phyloP scores from a whole-genome alignment of 2,329 filamentous ascomycete species.

The Curvularia sp. region DNA sequence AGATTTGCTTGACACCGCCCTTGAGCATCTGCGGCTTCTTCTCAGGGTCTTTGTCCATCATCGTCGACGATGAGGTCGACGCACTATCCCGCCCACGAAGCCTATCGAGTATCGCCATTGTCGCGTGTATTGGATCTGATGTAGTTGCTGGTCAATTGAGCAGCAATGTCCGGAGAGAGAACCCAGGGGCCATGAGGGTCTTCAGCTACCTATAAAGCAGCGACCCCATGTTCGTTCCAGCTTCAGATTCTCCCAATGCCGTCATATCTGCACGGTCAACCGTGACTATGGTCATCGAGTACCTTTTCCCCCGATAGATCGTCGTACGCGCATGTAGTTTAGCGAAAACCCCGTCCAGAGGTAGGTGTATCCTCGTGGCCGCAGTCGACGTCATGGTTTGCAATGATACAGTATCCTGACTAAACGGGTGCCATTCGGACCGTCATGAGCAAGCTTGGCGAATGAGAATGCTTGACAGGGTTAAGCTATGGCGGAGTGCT shows the following conservation, averaged over 20 bases:
- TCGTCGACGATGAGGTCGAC: conserved; percentile 34
- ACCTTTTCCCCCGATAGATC: background rate
- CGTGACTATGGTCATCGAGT: conserved; percentile 1
- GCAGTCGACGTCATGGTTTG: conserved; percentile 14
- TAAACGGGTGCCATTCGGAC: conserved; percentile 5
- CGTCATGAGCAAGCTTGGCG: background rate
- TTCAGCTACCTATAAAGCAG: conserved; percentile 11
- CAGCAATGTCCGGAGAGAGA: background rate
- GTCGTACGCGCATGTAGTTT: background rate
- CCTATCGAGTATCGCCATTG: conserved; percentile 35
- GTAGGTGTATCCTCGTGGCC: background rate
- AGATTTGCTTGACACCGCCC: conserved; percentile 37
- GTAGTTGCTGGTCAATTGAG: background rate
- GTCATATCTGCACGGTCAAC: conserved; percentile 11
- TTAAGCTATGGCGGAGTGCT: conserved; percentile 10
- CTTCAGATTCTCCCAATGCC: conserved; percentile 8
- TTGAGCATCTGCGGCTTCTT: conserved; percentile 39
- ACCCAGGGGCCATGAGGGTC: conserved; percentile 3
- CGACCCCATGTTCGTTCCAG: background rate
- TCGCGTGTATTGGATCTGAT: background rate
- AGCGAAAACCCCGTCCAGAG: background rate
- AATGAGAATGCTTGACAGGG: conserved; percentile 13
- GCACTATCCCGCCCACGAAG: conserved; percentile 24
- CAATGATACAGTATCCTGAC: background rate
- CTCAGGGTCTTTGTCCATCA: conserved; percentile 33